These are phyloP conservation scores for Epichloe typhina DNA, from an alignment of 2,329 filamentous ascomycete species.

Conservation along the genomic window DNA sequence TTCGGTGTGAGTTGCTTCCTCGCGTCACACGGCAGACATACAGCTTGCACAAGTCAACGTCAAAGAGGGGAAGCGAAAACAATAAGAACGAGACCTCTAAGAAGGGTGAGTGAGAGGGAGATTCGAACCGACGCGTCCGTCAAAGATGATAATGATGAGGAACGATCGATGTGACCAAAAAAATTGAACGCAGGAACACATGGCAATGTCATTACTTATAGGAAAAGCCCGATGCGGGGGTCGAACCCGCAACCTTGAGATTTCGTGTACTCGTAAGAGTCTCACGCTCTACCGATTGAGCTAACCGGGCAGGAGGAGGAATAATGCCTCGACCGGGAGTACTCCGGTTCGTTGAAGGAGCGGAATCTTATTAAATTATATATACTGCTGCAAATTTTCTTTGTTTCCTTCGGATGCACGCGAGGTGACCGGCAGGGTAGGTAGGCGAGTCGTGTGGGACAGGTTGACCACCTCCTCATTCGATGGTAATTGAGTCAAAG, in stretches of 20 bases:
- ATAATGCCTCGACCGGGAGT: neutral
- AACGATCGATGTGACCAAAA: neutral
- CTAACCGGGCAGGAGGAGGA: slow-evolving; percentile 20
- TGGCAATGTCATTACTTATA: neutral
- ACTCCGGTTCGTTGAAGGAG: neutral
- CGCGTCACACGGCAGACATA: neutral
- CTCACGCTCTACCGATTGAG: slow-evolving; percentile 51
- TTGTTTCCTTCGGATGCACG: too few species aligned
- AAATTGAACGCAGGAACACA: too few species aligned
- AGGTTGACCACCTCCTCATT: too few species aligned
- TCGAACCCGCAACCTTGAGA: slow-evolving; percentile 44
- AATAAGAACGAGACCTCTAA: too few species aligned
- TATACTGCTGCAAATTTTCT: neutral
- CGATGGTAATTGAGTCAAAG: too few species aligned
- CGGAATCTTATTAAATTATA: accelerated
- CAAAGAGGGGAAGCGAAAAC: too few species aligned
- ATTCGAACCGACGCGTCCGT: too few species aligned
- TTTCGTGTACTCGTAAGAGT: slow-evolving; percentile 36
- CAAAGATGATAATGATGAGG: neutral
- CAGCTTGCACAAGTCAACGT: neutral
- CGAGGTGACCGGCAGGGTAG: too few species aligned
- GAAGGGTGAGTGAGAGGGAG: too few species aligned
- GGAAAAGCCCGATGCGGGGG: slow-evolving; percentile 23
- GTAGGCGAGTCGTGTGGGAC: too few species aligned
- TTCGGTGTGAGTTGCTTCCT: too few species aligned